These are phyloP conservation scores for Pestalotiopsis sp. DNA, from an alignment of 2,329 filamentous ascomycete species.

Conservation along the genomic window DNA sequence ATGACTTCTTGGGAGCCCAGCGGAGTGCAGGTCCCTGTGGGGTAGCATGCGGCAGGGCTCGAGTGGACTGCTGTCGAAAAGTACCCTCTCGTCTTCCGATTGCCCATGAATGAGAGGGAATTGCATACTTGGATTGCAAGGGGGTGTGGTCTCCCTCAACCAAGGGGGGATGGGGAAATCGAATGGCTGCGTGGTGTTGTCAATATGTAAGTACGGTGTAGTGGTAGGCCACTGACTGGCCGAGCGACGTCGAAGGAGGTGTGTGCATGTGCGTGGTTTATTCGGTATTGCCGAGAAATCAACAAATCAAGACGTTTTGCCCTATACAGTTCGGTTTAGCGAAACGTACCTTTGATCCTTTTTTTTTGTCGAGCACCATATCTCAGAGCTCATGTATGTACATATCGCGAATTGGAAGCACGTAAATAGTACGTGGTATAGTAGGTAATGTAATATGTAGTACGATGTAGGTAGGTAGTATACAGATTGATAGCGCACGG, in stretches of 20 bases:
- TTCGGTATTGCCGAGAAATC: neutral
- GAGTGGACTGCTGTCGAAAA: slow-evolving; percentile 5
- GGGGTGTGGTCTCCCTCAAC: neutral
- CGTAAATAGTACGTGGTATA: too few species aligned
- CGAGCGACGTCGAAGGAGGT: neutral
- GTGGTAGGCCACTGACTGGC: neutral
- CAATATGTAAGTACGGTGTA: neutral
- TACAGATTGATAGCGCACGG: neutral
- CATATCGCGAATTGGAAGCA: neutral
- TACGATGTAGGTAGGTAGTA: neutral
- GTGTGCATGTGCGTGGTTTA: neutral
- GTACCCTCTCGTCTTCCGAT: neutral
- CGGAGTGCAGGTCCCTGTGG: neutral
- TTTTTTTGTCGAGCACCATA: neutral
- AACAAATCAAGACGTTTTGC: neutral
- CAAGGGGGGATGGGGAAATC: neutral
- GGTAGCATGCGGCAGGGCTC: slow-evolving; percentile 1
- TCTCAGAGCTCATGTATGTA: neutral
- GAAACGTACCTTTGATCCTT: neutral
- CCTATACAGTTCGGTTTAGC: neutral
- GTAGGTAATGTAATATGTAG: neutral
- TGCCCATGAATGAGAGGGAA: neutral
- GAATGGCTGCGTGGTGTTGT: neutral
- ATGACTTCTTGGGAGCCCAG: neutral
- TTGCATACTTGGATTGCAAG: neutral